Percentiles rank a stretch among this genome's conserved stretches.
These are phyloP conservation scores for Thielaviopsis punctulata DNA, from an alignment of 2,329 filamentous ascomycete genomes.

Conservation along the genomic window DNA sequence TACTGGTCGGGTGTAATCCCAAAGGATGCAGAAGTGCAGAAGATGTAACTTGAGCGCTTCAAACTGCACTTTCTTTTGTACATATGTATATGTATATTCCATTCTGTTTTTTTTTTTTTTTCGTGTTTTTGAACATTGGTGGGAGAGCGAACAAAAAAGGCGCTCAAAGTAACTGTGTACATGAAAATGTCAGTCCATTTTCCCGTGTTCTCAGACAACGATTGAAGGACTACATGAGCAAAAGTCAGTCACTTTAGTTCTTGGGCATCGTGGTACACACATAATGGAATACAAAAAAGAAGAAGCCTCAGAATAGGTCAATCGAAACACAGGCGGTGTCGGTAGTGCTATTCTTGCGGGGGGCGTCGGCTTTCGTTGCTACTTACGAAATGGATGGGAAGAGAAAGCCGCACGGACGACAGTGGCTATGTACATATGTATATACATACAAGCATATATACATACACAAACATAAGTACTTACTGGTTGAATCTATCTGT, in stretches of 20 bases:
- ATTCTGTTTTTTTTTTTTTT: too few relatives aligned
- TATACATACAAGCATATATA: too few relatives aligned
- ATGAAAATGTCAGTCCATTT: neutral
- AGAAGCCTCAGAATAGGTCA: neutral
- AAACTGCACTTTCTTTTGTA: neutral
- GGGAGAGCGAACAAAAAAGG: neutral
- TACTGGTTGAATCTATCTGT: too few relatives aligned
- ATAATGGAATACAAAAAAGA: neutral
- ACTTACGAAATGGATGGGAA: too few relatives aligned
- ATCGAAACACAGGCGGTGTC: neutral
- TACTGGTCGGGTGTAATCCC: neutral
- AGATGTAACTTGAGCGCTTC: neutral
- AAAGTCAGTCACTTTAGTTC: neutral
- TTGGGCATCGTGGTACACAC: neutral
- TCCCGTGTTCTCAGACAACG: neutral
- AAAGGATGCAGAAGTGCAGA: neutral
- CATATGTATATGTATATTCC: too few relatives aligned
- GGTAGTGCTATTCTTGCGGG: neutral
- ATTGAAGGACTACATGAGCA: neutral
- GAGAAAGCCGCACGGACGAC: too few relatives aligned
- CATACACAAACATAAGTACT: too few relatives aligned
- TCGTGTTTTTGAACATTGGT: too few relatives aligned
- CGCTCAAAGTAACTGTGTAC: neutral
- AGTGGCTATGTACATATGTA: too few relatives aligned
- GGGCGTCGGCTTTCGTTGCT: too few relatives aligned